Percentiles rank a stretch among this genome's conserved stretches.
phyloP scores from a whole-genome alignment of 208 protist genomes.

The Leptomonas seymouri region DNA sequence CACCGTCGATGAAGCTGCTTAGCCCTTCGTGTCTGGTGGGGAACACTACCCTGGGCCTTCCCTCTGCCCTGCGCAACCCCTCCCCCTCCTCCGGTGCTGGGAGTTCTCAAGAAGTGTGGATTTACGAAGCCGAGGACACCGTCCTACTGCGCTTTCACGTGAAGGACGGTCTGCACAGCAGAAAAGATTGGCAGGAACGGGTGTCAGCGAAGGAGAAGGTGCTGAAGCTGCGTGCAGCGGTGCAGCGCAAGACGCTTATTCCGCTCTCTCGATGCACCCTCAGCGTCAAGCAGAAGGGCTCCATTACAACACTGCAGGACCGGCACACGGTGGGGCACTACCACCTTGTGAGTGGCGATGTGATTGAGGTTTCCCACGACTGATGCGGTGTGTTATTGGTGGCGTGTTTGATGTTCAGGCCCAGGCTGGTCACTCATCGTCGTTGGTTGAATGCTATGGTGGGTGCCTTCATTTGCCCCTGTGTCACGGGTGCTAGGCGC shows the following conservation, averaged over 20 bases:
- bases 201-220: slow-evolving; percentile 74
- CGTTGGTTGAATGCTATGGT: too few species aligned
- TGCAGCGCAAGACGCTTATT: slow-evolving; percentile 84
- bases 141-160: slow-evolving; percentile 57
- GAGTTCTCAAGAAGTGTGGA: slow-evolving; percentile 53
- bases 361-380: slow-evolving; percentile 77
- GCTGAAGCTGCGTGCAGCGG: slow-evolving; percentile 69
- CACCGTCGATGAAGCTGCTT: slow-evolving; percentile 32
- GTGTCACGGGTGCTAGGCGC: too few species aligned
- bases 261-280: slow-evolving; percentile 82
- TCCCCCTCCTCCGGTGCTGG: not conserved
- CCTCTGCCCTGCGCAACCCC: slow-evolving; percentile 26
- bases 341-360: slow-evolving; percentile 58
- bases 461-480: too few species aligned
- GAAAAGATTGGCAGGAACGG: slow-evolving; percentile 70
- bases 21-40: slow-evolving; percentile 50
- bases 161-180: slow-evolving; percentile 42
- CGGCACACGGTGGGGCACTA: slow-evolving; percentile 80
- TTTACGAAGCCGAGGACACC: slow-evolving; percentile 67
- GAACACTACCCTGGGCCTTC: slow-evolving; percentile 61
- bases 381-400: slow-evolving; percentile 24
- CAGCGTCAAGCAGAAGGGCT: slow-evolving; percentile 22
- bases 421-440: too few species aligned
- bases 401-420: too few species aligned
- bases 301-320: slow-evolving; percentile 52